phyloP scores from a whole-genome alignment of 2,329 filamentous ascomycete genomes.

The Cryphonectria japonica region DNA sequence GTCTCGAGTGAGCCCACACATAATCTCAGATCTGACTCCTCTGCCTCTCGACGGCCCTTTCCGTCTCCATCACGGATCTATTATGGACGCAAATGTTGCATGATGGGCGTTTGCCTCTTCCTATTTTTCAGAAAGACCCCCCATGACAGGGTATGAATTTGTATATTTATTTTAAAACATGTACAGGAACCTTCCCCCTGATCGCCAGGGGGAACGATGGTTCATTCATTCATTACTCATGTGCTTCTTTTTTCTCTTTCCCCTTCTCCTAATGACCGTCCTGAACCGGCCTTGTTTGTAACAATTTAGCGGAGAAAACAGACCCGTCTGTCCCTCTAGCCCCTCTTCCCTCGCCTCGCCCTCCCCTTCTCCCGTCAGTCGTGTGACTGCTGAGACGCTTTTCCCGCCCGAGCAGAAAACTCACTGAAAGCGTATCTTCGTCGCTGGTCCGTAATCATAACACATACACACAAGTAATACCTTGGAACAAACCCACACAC shows the following conservation, averaged over 20 bases:
- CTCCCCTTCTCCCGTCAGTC: neutral
- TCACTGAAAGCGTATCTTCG: neutral
- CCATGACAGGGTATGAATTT: neutral
- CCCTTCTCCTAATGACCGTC: neutral
- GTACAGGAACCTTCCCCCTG: neutral
- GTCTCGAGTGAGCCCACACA: no score
- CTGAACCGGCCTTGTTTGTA: neutral
- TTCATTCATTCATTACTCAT: neutral
- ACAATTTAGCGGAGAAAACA: neutral
- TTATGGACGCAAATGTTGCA: neutral
- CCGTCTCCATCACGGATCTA: no score
- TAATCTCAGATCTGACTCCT: neutral
- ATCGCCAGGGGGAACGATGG: neutral
- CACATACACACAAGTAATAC: neutral
- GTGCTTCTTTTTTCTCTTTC: neutral
- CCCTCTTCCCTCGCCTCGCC: neutral
- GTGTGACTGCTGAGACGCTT: neutral
- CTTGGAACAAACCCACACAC: neutral
- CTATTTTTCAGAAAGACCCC: neutral
- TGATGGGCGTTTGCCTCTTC: neutral
- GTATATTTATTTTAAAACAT: conserved; percentile 1
- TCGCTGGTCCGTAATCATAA: neutral
- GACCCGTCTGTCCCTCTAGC: neutral
- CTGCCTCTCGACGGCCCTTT: neutral
- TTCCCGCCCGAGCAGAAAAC: neutral